phyloP scores from a whole-genome alignment of 1,284 basidiomycete genomes.

The Malassezia dermatis region DNA sequence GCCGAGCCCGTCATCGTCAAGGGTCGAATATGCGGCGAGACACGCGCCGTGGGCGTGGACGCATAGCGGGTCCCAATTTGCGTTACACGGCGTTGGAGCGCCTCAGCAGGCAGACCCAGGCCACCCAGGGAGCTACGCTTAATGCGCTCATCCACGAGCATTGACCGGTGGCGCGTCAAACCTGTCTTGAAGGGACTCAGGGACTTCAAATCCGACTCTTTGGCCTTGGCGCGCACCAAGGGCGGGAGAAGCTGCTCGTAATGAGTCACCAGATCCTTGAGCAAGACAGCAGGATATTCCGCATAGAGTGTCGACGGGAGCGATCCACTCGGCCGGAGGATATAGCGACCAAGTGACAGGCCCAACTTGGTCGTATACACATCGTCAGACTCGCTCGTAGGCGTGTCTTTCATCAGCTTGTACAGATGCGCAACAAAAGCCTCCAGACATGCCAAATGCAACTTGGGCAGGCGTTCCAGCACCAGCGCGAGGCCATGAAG shows the following conservation, averaged over 20 bases:
- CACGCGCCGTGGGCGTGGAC: not conserved
- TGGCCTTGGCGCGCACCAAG: constrained; percentile 69
- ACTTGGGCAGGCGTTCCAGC: constrained; percentile 63
- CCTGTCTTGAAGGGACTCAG: constrained; percentile 51
- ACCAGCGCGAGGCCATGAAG: constrained; percentile 62
- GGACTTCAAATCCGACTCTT: constrained; percentile 58
- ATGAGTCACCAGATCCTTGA: constrained; percentile 67
- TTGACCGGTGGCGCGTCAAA: constrained; percentile 73
- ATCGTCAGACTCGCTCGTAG: constrained; percentile 57
- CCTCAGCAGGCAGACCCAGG: constrained; percentile 18
- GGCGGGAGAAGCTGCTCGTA: constrained; percentile 68
- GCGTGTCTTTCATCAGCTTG: constrained; percentile 58
- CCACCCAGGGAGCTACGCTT: constrained; percentile 28
- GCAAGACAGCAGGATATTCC: constrained; percentile 60
- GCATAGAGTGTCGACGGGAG: constrained; percentile 70
- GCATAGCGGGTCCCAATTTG: constrained; percentile 18
- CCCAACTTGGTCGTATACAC: constrained; percentile 75
- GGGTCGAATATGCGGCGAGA: not conserved
- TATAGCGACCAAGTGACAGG: constrained; percentile 69
- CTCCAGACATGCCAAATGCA: constrained; percentile 74
- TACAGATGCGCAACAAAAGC: constrained; percentile 66
- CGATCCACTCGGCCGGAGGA: constrained; percentile 72
- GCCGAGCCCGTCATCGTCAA: not conserved
- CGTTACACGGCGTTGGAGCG: constrained; percentile 21
- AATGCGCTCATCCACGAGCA: constrained; percentile 65